These are phyloP conservation scores for Jamesozyma hellenica DNA, from an alignment of 805 yeast genomes.

Conservation along the genomic window DNA sequence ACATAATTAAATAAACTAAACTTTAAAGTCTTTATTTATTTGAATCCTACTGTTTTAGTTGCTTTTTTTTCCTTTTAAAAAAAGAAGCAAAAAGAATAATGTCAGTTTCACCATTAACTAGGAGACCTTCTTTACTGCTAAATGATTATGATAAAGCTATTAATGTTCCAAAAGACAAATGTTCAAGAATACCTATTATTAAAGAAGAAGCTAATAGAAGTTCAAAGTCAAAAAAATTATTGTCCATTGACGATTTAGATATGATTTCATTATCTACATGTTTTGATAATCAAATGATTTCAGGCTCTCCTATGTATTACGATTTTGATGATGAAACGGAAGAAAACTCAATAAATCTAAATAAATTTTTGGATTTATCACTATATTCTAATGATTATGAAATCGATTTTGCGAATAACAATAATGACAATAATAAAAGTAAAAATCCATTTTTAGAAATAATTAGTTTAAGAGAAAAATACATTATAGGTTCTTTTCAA, in stretches of 20 bases:
- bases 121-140: conserved; percentile 15
- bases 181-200: background rate
- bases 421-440: background rate
- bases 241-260: conserved; percentile 26
- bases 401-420: too few relatives aligned
- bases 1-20: too few relatives aligned
- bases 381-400: background rate
- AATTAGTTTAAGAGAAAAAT: conserved; percentile 53
- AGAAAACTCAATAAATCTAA: background rate
- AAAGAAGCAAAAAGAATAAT: too few relatives aligned
- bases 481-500: conserved; percentile 56
- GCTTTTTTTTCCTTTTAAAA: too few relatives aligned
- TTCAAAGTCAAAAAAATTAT: background rate
- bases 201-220: conserved; percentile 3
- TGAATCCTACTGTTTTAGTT: too few relatives aligned
- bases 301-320: conserved; percentile 27
- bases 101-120: background rate
- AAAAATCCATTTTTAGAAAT: conserved; percentile 12
- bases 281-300: conserved; percentile 26
- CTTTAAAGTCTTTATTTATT: too few relatives aligned
- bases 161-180: background rate
- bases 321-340: conserved; percentile 14
- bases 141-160: conserved; percentile 11
- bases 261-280: conserved; percentile 20
- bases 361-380: too few relatives aligned